Conservation (phyloP, 768 basidiomycete genomes). For the Pleurotus giganteus region DNA sequence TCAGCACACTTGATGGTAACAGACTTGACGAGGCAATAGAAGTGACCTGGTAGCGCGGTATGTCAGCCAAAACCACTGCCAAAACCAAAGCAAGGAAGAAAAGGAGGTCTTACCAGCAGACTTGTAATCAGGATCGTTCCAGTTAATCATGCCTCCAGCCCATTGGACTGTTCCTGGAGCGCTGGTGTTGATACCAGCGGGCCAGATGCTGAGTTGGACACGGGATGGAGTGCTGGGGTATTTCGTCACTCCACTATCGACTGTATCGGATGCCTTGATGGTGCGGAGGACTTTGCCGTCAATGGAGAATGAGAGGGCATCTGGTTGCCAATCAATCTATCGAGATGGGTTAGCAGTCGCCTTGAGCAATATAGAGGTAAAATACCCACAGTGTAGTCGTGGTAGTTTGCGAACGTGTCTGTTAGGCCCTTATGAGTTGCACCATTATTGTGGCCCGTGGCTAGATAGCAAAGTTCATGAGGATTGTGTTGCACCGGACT, state of each 20-base stretch:
- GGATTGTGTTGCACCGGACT: constrained; percentile 1
- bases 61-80: neutral
- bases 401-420: constrained; percentile 70
- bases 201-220: constrained; percentile 82
- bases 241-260: constrained; percentile 56
- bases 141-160: constrained; percentile 83
- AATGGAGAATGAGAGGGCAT: constrained; percentile 61
- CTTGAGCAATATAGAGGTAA: neutral
- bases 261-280: constrained; percentile 55
- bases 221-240: constrained; percentile 81
- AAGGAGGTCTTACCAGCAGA: constrained; percentile 46
- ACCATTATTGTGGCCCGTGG: constrained; percentile 46
- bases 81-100: neutral
- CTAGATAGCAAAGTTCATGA: constrained; percentile 22
- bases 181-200: constrained; percentile 65
- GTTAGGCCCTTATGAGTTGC: constrained; percentile 42
- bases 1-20: constrained; percentile 66
- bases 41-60: constrained; percentile 47
- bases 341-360: neutral
- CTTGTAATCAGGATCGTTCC: constrained; percentile 73
- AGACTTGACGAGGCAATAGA: constrained; percentile 62
- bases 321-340: constrained; percentile 81
- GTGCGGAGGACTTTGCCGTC: constrained; percentile 74
- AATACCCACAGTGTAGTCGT: constrained; percentile 67
- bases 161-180: constrained; percentile 73